A percentile compares a stretch with the other conserved stretches of the same genome.
phyloP scores from a whole-genome alignment of 2,329 filamentous ascomycete species.

The Teratosphaeriaceae sp. region DNA sequence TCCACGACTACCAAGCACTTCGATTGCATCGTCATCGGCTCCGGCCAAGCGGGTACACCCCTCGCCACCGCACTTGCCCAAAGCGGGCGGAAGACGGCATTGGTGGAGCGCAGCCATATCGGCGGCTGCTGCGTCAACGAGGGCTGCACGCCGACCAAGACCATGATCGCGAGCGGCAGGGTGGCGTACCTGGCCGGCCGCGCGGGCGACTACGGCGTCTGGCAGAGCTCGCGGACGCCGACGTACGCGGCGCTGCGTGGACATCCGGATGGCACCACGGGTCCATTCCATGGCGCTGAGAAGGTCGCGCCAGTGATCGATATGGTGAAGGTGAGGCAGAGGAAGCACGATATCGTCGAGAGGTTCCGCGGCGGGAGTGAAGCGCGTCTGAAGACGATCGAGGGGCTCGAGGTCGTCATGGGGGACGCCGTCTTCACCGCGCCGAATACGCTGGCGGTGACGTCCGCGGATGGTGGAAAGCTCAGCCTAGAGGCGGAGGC shows the following conservation, averaged over 20 bases:
- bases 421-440: constrained; percentile 41
- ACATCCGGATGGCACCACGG: neutral
- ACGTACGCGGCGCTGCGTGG: constrained; percentile 2
- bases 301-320: constrained; percentile 21
- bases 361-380: constrained; percentile 46
- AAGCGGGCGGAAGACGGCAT: constrained; percentile 38
- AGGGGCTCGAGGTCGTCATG: constrained; percentile 40
- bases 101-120: constrained; percentile 44
- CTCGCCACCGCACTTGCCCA: constrained; percentile 43
- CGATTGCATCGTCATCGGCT: constrained; percentile 45
- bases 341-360: constrained; percentile 49
- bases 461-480: constrained; percentile 16
- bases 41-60: constrained; percentile 47
- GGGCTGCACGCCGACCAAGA: constrained; percentile 53
- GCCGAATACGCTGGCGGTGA: constrained; percentile 24
- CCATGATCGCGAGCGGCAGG: constrained; percentile 48
- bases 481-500: constrained; percentile 27
- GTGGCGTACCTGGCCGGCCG: constrained; percentile 42
- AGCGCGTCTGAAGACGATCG: constrained; percentile 31
- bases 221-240: constrained; percentile 3
- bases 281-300: neutral
- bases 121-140: constrained; percentile 39
- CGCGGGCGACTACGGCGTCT: constrained; percentile 42
- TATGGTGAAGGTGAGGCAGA: constrained; percentile 45
- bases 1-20: constrained; percentile 22